Evolutionary conservation across 176 grass and related monocot species (phyloP).

Genomic region (Ampelocalamus luodianensis): DNA sequence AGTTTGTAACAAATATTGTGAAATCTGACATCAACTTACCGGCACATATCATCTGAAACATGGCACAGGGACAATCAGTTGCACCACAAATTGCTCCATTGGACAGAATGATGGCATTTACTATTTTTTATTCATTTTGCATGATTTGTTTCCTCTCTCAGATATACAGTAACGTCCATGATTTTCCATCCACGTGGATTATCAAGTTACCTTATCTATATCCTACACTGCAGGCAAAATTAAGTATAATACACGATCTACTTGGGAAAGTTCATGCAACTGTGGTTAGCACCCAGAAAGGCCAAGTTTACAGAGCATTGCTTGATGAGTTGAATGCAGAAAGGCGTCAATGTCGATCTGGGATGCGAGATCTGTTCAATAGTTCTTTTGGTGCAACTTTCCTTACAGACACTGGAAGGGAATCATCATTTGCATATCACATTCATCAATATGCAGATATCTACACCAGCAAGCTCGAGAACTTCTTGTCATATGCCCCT

Average conservation of each 20-base stretch:
- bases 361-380: constrained; percentile 82
- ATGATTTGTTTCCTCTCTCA: neutral
- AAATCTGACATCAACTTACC: no score
- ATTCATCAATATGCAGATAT: constrained; percentile 99
- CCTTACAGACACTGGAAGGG: constrained; percentile 91
- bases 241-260: constrained; percentile 94
- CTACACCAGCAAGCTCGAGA: constrained; percentile 91
- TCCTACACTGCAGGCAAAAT: constrained; percentile 71
- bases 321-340: constrained; percentile 83
- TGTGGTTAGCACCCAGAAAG: constrained; percentile 84
- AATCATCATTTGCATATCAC: constrained; percentile 94
- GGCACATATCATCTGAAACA: no score
- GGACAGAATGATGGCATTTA: no score
- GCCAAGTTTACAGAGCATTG: constrained; percentile 74
- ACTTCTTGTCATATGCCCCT: constrained; percentile 68
- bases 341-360: constrained; percentile 71
- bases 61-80: no score
- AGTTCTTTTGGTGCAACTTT: constrained; percentile 88
- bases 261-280: constrained; percentile 88
- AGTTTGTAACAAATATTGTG: no score
- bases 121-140: no score
- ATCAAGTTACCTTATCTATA: constrained; percentile 1
- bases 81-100: no score
- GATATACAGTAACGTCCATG: neutral
- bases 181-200: constrained; percentile 19